Evolutionary conservation across 257 asterid species (phyloP), one percentile per base, ranked within the genome.

Genomic region (Solanum ossicruentum): DNA sequence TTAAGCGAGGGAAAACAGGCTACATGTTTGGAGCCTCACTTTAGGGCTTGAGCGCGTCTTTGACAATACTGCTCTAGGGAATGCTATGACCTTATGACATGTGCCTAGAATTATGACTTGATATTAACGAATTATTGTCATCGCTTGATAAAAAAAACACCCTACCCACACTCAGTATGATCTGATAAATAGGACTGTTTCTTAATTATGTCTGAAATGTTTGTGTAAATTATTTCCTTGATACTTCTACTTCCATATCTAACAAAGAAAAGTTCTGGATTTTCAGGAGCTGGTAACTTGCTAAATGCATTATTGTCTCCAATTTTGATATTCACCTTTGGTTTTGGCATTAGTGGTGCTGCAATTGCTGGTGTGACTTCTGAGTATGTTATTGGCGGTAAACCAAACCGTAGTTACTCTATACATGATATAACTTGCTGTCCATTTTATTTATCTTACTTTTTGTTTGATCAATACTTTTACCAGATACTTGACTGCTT

Each of bases 321-420:
- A 70, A 86, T 96, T 87, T 89, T 96, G 85, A 95, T 96, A 81
- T 93, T 93, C 85, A 84, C 18, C 83, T 86, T 89, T 84, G 93
- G 92, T 88, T 88, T 95, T 85, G 99, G 99, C 81, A 77, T 93
- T 63, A 87, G 94, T 65, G 99, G 99, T 84, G 98, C 99, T 83
- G 98, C 99, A 69, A 89, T 90, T 90, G 93, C 98, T 86, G 93
- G 95, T 70, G 98, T 95, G 92, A 93, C 92, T 86, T 95, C 98
- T 89, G 99, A 96, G 99, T 95, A 96, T 84, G 98, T 95, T 90
- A 55, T 83, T 63, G 90, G 97, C 92, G 98, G 96, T 93, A 94
- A 89, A 94, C 91, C 91, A 90, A 86, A 72, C 84, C 79, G 61
- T 55, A 88, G 87, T 87, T 91, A 81, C 89, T 86, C 82, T 82